These are phyloP conservation scores for Nigrospora oryzae DNA, from an alignment of 2,329 filamentous ascomycete genomes.

Conservation along the genomic window DNA sequence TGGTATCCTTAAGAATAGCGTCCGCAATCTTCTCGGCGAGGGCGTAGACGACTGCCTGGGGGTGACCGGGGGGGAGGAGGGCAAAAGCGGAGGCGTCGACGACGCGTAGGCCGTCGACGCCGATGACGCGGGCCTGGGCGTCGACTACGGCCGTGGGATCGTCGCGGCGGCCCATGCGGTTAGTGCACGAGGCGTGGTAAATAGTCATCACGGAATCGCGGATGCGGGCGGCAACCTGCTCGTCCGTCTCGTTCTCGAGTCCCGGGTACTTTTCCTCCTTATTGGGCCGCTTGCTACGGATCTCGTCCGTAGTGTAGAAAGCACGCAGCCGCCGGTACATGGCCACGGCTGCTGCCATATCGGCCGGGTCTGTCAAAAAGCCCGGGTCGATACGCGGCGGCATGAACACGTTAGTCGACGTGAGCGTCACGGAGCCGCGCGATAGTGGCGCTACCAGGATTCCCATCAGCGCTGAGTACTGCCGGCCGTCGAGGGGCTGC, in stretches of 20 bases:
- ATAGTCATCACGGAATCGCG: conserved; percentile 19
- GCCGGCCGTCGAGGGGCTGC: conserved; percentile 18
- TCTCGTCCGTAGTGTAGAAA: conserved; percentile 19
- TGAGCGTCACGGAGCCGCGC: conserved; percentile 33
- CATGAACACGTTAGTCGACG: conserved; percentile 20
- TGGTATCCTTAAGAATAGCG: background rate
- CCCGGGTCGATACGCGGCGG: conserved; percentile 33
- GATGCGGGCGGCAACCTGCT: conserved; percentile 27
- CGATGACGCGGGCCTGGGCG: conserved; percentile 5
- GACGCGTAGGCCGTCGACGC: conserved; percentile 7
- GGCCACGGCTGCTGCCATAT: conserved; percentile 31
- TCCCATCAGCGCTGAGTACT: conserved; percentile 21
- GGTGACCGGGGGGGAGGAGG: conserved; percentile 5
- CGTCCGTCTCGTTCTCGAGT: conserved; percentile 25
- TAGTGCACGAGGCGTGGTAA: conserved; percentile 10
- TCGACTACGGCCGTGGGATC: conserved; percentile 10
- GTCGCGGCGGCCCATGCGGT: conserved; percentile 6
- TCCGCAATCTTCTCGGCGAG: conserved; percentile 5
- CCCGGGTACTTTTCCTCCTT: conserved; percentile 28
- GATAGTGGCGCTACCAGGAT: conserved; percentile 30
- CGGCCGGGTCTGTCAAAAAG: conserved; percentile 30
- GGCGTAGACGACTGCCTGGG: conserved; percentile 3
- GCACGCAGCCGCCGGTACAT: conserved; percentile 30
- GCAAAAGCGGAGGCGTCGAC: conserved; percentile 7
- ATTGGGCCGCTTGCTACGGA: conserved; percentile 16